A percentile compares a stretch with the other conserved stretches of the same genome.
Evolutionary conservation across 2,329 filamentous ascomycete species (phyloP).

Genomic region (Botrytis squamosa): DNA sequence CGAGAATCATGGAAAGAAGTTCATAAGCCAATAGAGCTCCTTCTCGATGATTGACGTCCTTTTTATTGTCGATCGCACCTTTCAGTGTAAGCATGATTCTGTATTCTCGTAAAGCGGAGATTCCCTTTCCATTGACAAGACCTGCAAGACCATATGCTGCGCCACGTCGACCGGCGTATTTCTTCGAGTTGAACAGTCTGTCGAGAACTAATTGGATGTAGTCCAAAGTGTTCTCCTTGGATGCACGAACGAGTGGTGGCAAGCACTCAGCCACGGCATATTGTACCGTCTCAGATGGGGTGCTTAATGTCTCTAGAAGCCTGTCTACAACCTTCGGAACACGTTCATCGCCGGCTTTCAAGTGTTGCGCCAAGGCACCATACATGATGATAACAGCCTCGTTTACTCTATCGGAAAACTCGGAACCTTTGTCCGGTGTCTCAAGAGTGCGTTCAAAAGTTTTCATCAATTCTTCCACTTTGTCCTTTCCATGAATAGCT

Average conservation of each 20-base stretch:
- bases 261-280: conserved; percentile 94
- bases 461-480: conserved; percentile 88
- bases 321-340: conserved; percentile 85
- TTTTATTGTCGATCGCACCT: conserved; percentile 90
- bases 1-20: conserved; percentile 80
- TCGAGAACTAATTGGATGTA: conserved; percentile 82
- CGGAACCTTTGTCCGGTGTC: conserved; percentile 75
- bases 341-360: conserved; percentile 80
- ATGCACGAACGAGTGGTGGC: conserved; percentile 83
- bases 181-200: conserved; percentile 80
- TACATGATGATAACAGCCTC: conserved; percentile 98
- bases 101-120: conserved; percentile 77
- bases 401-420: conserved; percentile 84
- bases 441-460: conserved; percentile 89
- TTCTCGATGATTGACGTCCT: conserved; percentile 83
- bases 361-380: conserved; percentile 84
- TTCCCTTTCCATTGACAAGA: conserved; percentile 82
- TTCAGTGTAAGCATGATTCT: conserved; percentile 80
- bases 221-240: conserved; percentile 70
- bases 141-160: conserved; percentile 94
- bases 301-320: conserved; percentile 82
- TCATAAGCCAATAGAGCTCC: conserved; percentile 89
- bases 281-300: conserved; percentile 94
- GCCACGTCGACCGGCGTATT: conserved; percentile 87
- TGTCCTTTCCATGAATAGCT: conserved; percentile 72